Evolutionary conservation across 2,329 filamentous ascomycete genomes (phyloP).

Genomic region (Phyllosticta paracitricarpa): DNA sequence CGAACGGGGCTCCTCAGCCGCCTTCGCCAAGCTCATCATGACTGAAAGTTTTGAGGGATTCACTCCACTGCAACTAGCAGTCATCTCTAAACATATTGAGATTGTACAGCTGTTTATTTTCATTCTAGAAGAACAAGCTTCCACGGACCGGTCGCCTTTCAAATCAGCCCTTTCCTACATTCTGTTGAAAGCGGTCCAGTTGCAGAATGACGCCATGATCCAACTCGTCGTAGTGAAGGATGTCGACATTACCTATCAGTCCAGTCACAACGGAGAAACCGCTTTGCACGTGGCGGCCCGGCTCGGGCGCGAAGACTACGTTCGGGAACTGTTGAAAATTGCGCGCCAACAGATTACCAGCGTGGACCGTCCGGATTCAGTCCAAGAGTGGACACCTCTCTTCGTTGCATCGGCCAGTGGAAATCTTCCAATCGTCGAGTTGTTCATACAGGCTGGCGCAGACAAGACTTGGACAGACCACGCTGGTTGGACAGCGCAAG

Average conservation of each 20-base stretch:
- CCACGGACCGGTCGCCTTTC: constrained; percentile 50
- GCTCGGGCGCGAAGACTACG: constrained; percentile 75
- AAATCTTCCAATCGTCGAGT: constrained; percentile 60
- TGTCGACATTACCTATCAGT: constrained; percentile 86
- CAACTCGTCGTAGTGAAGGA: constrained; percentile 79
- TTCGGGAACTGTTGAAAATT: constrained; percentile 62
- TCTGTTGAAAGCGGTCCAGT: constrained; percentile 76
- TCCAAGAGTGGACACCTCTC: constrained; percentile 90
- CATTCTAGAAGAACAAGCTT: constrained; percentile 66
- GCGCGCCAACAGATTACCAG: constrained; percentile 62
- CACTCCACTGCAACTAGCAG: constrained; percentile 82
- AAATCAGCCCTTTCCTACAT: constrained; percentile 78
- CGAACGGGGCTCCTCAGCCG: neutral
- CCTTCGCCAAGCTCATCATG: neutral
- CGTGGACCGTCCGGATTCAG: constrained; percentile 67
- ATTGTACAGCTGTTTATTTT: constrained; percentile 75
- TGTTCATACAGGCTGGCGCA: constrained; percentile 69
- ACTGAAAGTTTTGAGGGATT: constrained; percentile 76
- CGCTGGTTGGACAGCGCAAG: constrained; percentile 88
- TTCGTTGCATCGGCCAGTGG: constrained; percentile 90
- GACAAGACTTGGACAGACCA: constrained; percentile 66
- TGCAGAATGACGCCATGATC: constrained; percentile 77
- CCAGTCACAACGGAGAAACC: constrained; percentile 76
- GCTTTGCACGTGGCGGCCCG: constrained; percentile 85
- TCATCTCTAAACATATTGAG: constrained; percentile 79